Evolutionary conservation across 2,329 filamentous ascomycete species (phyloP), one percentile per base, ranked within the genome.

Genomic region (Talaromyces islandicus): DNA sequence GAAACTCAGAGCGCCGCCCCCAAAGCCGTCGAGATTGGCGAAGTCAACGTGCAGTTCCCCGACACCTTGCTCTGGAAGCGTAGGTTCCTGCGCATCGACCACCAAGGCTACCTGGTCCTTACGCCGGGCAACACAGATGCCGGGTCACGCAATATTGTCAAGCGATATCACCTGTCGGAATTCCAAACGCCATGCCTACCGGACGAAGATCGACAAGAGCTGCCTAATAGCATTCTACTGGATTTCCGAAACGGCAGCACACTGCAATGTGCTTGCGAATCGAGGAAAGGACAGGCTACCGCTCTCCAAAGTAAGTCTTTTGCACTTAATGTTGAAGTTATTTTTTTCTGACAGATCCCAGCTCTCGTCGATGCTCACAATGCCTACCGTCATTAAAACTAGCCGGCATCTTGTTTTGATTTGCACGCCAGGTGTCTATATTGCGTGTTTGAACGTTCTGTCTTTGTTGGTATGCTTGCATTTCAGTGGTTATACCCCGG

Each of bases 61-160:
- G 93, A 97, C 71, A 96, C 91, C 58, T 81, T 99, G 53, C 82
- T 99, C 12, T 99, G 94, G 94, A 99, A 97, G 79, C 89, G 93
- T 58, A 87, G 94, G 62, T 92, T 88, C 69, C 87, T 97, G 76
- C 88, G 88, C 64, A 85, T 99, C 60, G 92, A 97, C 73, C 85
- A 87, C 9, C 83, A 89, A 62, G 94, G 93, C 19, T 92, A 89
- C 74, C 79, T 99, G 43, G 87, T 96, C 60, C 83, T 99, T 63
- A 90, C 88, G 48, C 83, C 87, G 9, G 83, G 88, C 19, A 86
- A 86, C 63, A 83, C 86, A 21, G 84, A 85, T 65, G 80, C 82
- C 54, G 84, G 64, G 67, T 80, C 70, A 76, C 83, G 75, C 78
- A 85, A 73, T 80, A 83, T 80, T 77, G 85, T 87, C 59, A 92